These are phyloP conservation scores for Scheffersomyces illinoinensis DNA, from an alignment of 1,139 yeast genomes.

Conservation along the genomic window DNA sequence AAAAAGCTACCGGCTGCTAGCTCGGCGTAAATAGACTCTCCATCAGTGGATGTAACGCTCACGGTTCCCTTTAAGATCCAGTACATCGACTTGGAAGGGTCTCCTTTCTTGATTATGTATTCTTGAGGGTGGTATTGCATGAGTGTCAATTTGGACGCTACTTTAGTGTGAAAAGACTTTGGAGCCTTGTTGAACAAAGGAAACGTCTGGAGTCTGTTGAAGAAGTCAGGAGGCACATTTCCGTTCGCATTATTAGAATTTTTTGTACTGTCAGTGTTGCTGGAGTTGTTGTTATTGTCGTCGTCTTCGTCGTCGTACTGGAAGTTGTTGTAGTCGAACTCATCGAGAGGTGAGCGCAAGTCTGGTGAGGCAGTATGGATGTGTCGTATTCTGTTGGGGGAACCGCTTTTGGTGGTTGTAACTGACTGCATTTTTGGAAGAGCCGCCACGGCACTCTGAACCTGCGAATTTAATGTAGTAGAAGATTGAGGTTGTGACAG, in stretches of 20 bases:
- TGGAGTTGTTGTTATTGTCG: conserved; percentile 3
- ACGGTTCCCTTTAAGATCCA: conserved; percentile 78
- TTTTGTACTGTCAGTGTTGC: conserved; percentile 6
- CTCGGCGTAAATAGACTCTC: conserved; percentile 72
- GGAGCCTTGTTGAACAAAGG: conserved; percentile 70
- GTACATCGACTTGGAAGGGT: conserved; percentile 75
- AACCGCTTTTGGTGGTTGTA: background rate
- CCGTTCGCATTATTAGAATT: conserved; percentile 5
- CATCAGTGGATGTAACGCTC: conserved; percentile 72
- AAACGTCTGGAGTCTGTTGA: conserved; percentile 55
- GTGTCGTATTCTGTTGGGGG: conserved; percentile 2
- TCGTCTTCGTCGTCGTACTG: conserved; percentile 6
- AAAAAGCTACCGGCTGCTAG: conserved; percentile 68
- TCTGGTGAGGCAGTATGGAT: background rate
- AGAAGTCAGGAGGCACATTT: conserved; percentile 51
- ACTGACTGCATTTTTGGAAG: conserved; percentile 2
- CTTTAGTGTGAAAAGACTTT: conserved; percentile 56
- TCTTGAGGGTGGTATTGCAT: conserved; percentile 67
- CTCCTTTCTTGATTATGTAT: conserved; percentile 68
- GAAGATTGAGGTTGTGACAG: background rate
- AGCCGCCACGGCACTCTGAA: background rate
- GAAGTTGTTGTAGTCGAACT: conserved; percentile 5
- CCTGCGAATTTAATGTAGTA: background rate
- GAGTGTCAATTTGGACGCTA: conserved; percentile 58
- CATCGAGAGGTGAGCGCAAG: background rate